Percentiles rank a stretch among this genome's conserved stretches.
Evolutionary conservation across 2,329 filamentous ascomycete species (phyloP).

Genomic region (Tolypocladium capitatum): DNA sequence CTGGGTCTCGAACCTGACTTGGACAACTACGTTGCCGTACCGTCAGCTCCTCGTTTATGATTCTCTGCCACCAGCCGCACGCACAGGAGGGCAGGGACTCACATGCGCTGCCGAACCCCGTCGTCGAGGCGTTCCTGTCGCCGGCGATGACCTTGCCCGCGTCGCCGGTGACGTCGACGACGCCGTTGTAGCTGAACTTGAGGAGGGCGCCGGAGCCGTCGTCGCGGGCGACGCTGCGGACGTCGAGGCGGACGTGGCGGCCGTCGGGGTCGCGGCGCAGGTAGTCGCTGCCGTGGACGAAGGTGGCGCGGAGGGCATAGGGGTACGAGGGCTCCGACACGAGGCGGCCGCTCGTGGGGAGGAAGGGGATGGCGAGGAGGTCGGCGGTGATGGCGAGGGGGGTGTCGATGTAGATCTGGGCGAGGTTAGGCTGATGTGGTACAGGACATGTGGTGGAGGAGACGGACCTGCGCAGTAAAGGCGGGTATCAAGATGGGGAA

Average conservation of each 20-base stretch:
- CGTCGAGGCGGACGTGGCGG: slow-evolving; percentile 23
- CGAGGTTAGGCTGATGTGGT: neutral
- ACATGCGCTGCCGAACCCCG: slow-evolving; percentile 5
- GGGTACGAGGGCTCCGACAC: slow-evolving; percentile 22
- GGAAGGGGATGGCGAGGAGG: slow-evolving; percentile 20
- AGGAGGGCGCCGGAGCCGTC: slow-evolving; percentile 15
- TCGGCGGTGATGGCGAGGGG: slow-evolving; percentile 18
- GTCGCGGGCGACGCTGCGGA: slow-evolving; percentile 20
- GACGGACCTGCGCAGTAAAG: neutral
- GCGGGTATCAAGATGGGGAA: neutral
- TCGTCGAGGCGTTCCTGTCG: slow-evolving; percentile 21
- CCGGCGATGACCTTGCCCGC: slow-evolving; percentile 21
- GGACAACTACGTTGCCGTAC: neutral
- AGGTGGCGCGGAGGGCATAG: slow-evolving; percentile 20
- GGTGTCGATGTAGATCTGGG: slow-evolving; percentile 12
- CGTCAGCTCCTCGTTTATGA: neutral
- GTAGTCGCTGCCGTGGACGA: slow-evolving; percentile 26
- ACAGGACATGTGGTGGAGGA: neutral
- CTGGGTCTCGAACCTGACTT: neutral
- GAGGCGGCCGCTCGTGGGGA: slow-evolving; percentile 17
- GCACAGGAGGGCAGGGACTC: neutral
- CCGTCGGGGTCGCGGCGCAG: slow-evolving; percentile 24
- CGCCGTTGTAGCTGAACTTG: slow-evolving; percentile 24
- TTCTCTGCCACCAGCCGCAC: neutral
- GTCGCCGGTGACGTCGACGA: slow-evolving; percentile 19